Evolutionary conservation across 495 filamentous ascomycete species (phyloP).

Genomic region (Podospora pseudopauciseta): DNA sequence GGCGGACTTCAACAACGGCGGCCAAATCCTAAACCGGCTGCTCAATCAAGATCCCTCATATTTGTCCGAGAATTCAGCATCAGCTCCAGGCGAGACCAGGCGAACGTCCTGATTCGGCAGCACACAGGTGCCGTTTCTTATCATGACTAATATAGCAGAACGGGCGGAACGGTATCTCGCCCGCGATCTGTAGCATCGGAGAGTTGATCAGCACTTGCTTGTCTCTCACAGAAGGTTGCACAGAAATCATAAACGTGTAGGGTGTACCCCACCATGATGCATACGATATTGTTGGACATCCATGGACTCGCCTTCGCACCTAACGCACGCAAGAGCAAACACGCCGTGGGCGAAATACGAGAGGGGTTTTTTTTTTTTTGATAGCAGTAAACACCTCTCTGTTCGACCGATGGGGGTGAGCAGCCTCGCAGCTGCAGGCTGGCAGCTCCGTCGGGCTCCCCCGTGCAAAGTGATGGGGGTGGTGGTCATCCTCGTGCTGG

Average conservation of each 20-base stretch:
- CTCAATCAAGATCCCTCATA: not conserved
- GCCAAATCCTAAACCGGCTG: not conserved
- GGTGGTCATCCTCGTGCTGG: constrained; percentile 1
- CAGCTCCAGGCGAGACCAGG: not conserved
- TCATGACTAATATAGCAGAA: constrained; percentile 15
- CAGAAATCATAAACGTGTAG: not conserved
- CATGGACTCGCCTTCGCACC: not conserved
- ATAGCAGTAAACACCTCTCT: too few species aligned
- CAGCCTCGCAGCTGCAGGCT: not conserved
- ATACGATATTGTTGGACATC: not conserved
- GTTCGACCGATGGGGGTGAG: too few species aligned
- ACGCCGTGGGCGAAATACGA: not conserved
- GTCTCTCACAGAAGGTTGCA: not conserved
- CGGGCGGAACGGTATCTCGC: constrained; percentile 24
- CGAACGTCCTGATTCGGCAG: constrained; percentile 6
- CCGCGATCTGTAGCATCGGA: constrained; percentile 22
- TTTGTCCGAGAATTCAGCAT: not conserved
- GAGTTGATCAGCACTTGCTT: constrained; percentile 3
- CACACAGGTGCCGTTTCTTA: constrained; percentile 11
- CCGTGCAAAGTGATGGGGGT: not conserved
- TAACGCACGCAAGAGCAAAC: not conserved
- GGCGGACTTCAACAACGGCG: not conserved
- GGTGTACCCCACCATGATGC: not conserved
- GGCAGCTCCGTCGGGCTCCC: not conserved
- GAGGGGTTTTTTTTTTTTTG: too few species aligned